Percentiles rank a stretch among this genome's conserved stretches.
Conservation (phyloP, 1,139 yeast genomes). For the Geotrichum histeridarum region DNA sequence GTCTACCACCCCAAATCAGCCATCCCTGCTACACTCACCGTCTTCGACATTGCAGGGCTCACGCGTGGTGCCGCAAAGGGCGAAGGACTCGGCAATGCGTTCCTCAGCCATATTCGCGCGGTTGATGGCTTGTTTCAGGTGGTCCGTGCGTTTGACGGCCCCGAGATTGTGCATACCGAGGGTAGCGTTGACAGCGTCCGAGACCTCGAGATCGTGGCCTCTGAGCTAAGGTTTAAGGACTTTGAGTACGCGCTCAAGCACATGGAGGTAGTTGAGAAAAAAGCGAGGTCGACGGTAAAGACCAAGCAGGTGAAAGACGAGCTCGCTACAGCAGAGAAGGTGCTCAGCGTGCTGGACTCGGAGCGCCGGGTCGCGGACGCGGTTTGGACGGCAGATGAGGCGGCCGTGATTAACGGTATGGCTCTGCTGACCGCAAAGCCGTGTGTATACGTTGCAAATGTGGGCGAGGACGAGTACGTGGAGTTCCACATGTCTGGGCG, state of each 20-base stretch:
- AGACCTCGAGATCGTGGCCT: constrained; percentile 81
- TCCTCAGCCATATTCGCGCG: constrained; percentile 89
- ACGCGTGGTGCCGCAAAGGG: constrained; percentile 94
- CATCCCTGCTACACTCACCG: constrained; percentile 83
- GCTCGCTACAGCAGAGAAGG: constrained; percentile 65
- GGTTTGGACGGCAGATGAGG: constrained; percentile 81
- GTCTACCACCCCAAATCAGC: constrained; percentile 64
- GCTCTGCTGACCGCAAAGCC: constrained; percentile 83
- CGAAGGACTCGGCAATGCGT: constrained; percentile 95
- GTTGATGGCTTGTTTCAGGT: constrained; percentile 96
- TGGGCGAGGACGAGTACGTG: constrained; percentile 89
- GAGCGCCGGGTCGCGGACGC: constrained; percentile 89
- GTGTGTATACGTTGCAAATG: constrained; percentile 79
- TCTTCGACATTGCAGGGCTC: constrained; percentile 92
- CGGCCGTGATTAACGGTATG: constrained; percentile 84
- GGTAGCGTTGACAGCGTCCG: constrained; percentile 90
- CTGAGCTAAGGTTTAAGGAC: constrained; percentile 87
- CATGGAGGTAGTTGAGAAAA: constrained; percentile 66
- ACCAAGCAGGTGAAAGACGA: constrained; percentile 89
- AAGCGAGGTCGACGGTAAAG: constrained; percentile 32
- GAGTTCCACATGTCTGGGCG: constrained; percentile 10
- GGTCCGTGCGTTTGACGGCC: constrained; percentile 90
- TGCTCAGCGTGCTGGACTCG: constrained; percentile 65
- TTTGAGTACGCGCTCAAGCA: constrained; percentile 86
- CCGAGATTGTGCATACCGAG: constrained; percentile 89